Evolutionary conservation across 768 basidiomycete species (phyloP).

Genomic region (Lyophyllum semitale): DNA sequence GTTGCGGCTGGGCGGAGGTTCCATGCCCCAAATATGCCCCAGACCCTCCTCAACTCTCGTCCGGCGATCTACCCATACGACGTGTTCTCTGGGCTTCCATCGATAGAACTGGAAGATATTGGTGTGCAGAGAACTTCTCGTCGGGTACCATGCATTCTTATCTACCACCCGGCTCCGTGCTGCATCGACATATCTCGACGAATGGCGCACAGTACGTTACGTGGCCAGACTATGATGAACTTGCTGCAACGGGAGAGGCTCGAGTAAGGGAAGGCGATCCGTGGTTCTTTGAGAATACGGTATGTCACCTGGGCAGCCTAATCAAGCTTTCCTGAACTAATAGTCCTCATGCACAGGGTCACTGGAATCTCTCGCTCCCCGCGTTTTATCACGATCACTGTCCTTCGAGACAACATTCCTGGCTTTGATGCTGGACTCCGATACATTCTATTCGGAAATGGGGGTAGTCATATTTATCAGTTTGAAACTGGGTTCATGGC

Average conservation of each 20-base stretch:
- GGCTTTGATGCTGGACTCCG: conserved; percentile 5
- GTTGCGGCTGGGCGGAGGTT: background rate
- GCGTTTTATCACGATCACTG: background rate
- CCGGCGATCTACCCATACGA: background rate
- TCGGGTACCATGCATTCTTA: background rate
- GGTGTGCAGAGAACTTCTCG: background rate
- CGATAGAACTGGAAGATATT: background rate
- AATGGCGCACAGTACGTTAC: background rate
- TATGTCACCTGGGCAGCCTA: background rate
- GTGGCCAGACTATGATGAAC: background rate
- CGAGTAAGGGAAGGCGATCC: background rate
- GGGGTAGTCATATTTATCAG: conserved; percentile 10
- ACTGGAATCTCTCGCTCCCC: background rate
- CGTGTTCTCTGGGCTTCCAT: background rate
- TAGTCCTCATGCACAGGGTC: background rate
- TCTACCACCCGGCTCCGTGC: background rate
- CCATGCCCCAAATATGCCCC: conserved; percentile 1
- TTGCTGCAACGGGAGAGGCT: background rate
- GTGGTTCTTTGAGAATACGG: background rate
- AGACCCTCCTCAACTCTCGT: background rate
- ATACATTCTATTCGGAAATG: conserved; percentile 7
- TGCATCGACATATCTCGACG: background rate
- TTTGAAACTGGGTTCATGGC: conserved; percentile 5
- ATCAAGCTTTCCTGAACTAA: background rate
- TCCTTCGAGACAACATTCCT: background rate